These are phyloP conservation scores for Pseudevernia furfuracea DNA, from an alignment of 495 filamentous ascomycete genomes.

Conservation along the genomic window DNA sequence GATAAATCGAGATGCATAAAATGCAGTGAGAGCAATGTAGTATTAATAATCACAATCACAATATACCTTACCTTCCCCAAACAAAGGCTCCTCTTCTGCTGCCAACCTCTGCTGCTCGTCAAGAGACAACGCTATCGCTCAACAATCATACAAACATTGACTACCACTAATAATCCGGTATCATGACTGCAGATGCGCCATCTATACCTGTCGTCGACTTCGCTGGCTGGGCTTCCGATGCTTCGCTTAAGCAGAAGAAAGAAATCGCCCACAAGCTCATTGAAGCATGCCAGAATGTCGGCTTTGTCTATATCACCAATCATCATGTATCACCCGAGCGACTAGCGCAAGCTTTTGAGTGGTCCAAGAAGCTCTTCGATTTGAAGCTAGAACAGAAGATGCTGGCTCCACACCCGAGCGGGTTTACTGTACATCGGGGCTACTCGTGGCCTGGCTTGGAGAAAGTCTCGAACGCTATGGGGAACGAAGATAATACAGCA, in stretches of 20 bases:
- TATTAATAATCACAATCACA: neutral
- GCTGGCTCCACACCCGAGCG: constrained; percentile 55
- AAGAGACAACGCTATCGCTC: neutral
- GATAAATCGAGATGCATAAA: neutral
- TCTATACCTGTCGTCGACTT: constrained; percentile 51
- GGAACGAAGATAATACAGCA: constrained; percentile 37
- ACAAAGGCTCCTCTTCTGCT: neutral
- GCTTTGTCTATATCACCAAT: constrained; percentile 53
- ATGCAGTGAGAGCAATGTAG: neutral
- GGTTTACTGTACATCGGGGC: constrained; percentile 50
- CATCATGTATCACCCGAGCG: constrained; percentile 41
- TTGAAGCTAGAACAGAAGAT: constrained; percentile 41
- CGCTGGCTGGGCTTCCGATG: constrained; percentile 32
- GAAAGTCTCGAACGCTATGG: constrained; percentile 55
- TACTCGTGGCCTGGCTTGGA: constrained; percentile 60
- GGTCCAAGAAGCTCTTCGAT: constrained; percentile 43
- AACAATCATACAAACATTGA: neutral
- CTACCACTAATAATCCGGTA: neutral
- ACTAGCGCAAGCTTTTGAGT: constrained; percentile 48
- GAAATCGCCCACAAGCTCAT: constrained; percentile 43
- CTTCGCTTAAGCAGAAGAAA: constrained; percentile 32
- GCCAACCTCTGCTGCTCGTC: neutral
- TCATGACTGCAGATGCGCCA: constrained; percentile 6
- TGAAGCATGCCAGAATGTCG: constrained; percentile 48
- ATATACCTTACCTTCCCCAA: neutral